A percentile compares a stretch with the other conserved stretches of the same genome.
Evolutionary conservation across 352 stramenopile genomes (phyloP).

Genomic region (Globisporangium cylindrosporum): DNA sequence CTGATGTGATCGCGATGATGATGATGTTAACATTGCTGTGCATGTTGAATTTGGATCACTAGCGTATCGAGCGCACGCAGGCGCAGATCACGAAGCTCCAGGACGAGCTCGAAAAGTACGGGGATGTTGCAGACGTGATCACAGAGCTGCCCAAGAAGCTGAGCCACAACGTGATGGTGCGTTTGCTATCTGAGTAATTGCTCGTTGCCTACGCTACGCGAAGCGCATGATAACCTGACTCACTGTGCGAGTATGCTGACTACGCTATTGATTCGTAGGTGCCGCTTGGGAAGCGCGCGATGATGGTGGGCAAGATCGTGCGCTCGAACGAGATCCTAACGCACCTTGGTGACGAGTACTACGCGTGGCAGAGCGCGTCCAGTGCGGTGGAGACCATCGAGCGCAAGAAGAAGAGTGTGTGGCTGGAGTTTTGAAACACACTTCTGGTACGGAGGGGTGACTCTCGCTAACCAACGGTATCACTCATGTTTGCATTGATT

Average conservation of each 20-base stretch:
- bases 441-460: neutral
- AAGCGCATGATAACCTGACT: neutral
- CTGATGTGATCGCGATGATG: neutral
- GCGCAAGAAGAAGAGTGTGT: constrained; percentile 73
- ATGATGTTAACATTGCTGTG: neutral
- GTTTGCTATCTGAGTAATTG: neutral
- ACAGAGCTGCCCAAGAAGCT: constrained; percentile 75
- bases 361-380: constrained; percentile 67
- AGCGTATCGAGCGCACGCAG: constrained; percentile 59
- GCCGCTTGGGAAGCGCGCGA: constrained; percentile 77
- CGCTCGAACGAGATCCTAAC: constrained; percentile 83
- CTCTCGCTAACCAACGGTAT: neutral
- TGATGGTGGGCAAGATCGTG: constrained; percentile 81
- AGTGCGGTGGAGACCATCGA: constrained; percentile 62
- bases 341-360: constrained; percentile 81
- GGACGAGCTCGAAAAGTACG: constrained; percentile 50
- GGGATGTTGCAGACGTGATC: constrained; percentile 50
- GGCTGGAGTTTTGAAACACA: neutral
- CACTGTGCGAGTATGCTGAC: neutral
- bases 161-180: constrained; percentile 76
- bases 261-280: constrained; percentile 23
- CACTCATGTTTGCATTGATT: neutral
- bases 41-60: neutral
- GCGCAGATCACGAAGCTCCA: constrained; percentile 53
- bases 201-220: neutral